Percentiles rank a stretch among this genome's conserved stretches.
phyloP scores from a whole-genome alignment of 2,329 filamentous ascomycete species.

The Lasiodiplodia hormozganensis region DNA sequence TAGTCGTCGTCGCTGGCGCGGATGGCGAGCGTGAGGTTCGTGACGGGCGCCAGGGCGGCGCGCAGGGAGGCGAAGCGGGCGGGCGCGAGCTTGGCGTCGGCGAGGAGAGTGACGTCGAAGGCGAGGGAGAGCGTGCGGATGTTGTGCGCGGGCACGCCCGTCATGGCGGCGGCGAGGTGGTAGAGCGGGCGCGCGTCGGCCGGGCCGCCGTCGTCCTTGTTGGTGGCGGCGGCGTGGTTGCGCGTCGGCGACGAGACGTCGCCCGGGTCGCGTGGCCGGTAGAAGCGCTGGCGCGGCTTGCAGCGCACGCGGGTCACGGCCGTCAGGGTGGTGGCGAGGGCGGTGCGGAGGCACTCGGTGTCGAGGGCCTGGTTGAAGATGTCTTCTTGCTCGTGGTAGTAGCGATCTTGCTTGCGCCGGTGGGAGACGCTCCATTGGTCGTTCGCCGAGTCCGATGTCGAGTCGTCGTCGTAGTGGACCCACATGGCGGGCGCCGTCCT shows the following conservation, averaged over 20 bases:
- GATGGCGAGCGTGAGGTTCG: neutral
- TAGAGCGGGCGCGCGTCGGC: constrained; percentile 1
- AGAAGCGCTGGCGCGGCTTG: neutral
- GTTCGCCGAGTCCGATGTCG: neutral
- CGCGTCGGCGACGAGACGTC: neutral
- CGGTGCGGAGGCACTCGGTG: constrained; percentile 4
- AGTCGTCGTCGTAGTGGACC: neutral
- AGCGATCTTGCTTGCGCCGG: too few species aligned
- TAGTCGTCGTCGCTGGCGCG: neutral
- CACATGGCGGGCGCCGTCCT: neutral
- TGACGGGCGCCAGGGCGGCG: constrained; percentile 9
- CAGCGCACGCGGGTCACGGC: constrained; percentile 4
- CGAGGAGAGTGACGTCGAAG: constrained; percentile 10
- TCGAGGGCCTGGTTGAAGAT: neutral
- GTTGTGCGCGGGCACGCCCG: neutral
- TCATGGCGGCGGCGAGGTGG: neutral
- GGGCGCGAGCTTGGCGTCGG: neutral
- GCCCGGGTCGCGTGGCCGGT: neutral
- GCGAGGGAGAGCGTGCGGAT: constrained; percentile 18
- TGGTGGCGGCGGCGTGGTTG: neutral
- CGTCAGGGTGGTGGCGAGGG: neutral
- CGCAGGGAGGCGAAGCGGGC: neutral
- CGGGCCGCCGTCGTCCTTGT: too few species aligned
- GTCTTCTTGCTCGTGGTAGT: constrained; percentile 8
- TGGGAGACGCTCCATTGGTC: neutral